Base-by-base conservation (phyloP, 306 rosid species). In the Vigna reflexopilosa region DNA sequence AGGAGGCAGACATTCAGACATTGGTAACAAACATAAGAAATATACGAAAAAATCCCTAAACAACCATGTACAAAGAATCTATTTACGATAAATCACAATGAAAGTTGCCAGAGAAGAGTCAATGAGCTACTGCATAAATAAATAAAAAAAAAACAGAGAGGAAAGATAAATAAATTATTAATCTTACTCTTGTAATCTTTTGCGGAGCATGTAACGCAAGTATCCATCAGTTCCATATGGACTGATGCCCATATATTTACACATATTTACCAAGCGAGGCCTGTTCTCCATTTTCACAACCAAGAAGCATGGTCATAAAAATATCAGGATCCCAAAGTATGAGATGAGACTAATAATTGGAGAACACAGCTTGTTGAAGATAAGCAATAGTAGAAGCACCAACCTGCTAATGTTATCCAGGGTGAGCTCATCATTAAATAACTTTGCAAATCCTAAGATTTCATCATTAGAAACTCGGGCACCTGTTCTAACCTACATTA, bases 341-440 rank as follows among this genome's bases (percentile, higher is more conserved):
- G 50, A 77, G 19, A 77, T 45, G 50, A 77, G 19, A 77, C 42
- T 49, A 45, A 40, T 67, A 52, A 61, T 16, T 28, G 26, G 36
- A 73, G 45, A 57, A 22, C 61, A 19, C 73, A 76, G 32, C n/a
- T 51, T 10, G 54, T 54, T 52, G 78, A 79, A 42, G 44, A 70
- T 45, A 72, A 47, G 10, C 54, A 32, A 49, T 67, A 20, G 20
- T 61, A 79, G 69, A 73, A 51, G 57, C 56, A 61, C 79, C 63
- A 65, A 91, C 98, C 98, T 89, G 93, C 98, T 91, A 79, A 93
- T 93, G 62, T 91, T 93, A 86, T 93, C 98, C 28, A 93, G 81
- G 26, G 98, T 93, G 73, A 93, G 94, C 81, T 93, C 98, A 86
- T 93, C 98, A 26, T 93, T 93, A 75, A 93, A 93, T 78, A 93